Evolutionary conservation across 2,329 filamentous ascomycete genomes (phyloP).

Genomic region (Beauveria asiatica): DNA sequence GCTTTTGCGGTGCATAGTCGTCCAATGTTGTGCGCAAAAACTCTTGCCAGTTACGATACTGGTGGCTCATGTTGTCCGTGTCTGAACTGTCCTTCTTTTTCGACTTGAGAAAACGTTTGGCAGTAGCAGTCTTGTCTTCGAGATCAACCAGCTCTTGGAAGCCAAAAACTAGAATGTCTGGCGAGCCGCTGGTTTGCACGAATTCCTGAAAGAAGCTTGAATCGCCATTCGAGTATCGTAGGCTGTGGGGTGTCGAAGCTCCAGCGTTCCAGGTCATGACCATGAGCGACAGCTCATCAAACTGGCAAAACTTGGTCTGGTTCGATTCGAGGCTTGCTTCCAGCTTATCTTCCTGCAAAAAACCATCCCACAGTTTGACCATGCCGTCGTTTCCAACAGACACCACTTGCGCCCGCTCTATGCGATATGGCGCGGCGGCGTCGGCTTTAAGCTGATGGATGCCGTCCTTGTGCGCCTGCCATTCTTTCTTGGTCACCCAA

Average conservation of each 20-base stretch:
- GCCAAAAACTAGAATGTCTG: constrained; percentile 89
- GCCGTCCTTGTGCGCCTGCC: constrained; percentile 81
- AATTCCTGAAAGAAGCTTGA: constrained; percentile 73
- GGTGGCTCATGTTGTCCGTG: constrained; percentile 89
- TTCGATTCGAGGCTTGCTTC: constrained; percentile 79
- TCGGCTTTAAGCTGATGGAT: constrained; percentile 73
- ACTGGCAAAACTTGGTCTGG: constrained; percentile 76
- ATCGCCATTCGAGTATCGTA: constrained; percentile 63
- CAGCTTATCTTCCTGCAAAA: constrained; percentile 91
- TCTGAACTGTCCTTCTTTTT: constrained; percentile 75
- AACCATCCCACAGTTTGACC: constrained; percentile 81
- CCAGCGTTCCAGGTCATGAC: constrained; percentile 97
- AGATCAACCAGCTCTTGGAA: constrained; percentile 98
- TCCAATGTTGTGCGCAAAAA: constrained; percentile 76
- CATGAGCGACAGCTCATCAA: constrained; percentile 70
- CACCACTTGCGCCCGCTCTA: constrained; percentile 76
- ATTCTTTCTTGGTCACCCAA: constrained; percentile 89
- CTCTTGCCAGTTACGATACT: constrained; percentile 94
- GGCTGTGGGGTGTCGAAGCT: constrained; percentile 79
- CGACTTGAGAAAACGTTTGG: constrained; percentile 88
- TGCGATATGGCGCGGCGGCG: constrained; percentile 71
- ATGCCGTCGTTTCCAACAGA: constrained; percentile 83
- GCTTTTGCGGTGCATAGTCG: constrained; percentile 67
- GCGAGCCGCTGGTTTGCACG: constrained; percentile 64
- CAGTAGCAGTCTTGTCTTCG: constrained; percentile 93